A percentile compares a stretch with the other conserved stretches of the same genome.
Evolutionary conservation across 208 protist genomes (phyloP).

Genomic region (Acanthamoeba sp.): DNA sequence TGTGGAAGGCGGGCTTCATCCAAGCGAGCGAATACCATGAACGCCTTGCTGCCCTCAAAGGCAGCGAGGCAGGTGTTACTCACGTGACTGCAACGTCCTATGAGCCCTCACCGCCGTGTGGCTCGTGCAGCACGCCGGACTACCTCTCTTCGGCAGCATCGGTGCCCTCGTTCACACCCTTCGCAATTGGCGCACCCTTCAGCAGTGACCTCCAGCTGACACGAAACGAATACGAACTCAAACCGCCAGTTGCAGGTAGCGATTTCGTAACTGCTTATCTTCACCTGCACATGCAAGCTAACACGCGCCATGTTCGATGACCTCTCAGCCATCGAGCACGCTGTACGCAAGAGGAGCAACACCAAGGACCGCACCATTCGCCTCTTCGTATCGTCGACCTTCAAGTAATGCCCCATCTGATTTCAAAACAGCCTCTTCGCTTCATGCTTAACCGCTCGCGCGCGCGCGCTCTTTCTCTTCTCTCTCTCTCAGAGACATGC

Average conservation of each 20-base stretch:
- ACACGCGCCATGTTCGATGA: neutral
- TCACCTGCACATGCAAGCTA: neutral
- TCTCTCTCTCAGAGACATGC: constrained; percentile 33
- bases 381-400: constrained; percentile 61
- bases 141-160: neutral
- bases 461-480: neutral
- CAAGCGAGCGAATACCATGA: constrained; percentile 19
- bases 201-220: neutral
- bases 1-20: constrained; percentile 19
- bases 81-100: no score
- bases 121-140: neutral
- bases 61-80: no score
- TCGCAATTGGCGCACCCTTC: neutral
- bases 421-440: no score
- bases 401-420: constrained; percentile 32
- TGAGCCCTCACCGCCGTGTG: no score
- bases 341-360: neutral
- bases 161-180: neutral
- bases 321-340: neutral
- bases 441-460: no score
- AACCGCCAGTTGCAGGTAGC: neutral
- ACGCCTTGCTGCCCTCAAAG: neutral
- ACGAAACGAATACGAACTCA: constrained; percentile 51
- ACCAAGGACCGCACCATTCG: constrained; percentile 57
- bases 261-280: neutral